Evolutionary conservation across 805 yeast species (phyloP).

Genomic region (Blastobotrys terrestris): DNA sequence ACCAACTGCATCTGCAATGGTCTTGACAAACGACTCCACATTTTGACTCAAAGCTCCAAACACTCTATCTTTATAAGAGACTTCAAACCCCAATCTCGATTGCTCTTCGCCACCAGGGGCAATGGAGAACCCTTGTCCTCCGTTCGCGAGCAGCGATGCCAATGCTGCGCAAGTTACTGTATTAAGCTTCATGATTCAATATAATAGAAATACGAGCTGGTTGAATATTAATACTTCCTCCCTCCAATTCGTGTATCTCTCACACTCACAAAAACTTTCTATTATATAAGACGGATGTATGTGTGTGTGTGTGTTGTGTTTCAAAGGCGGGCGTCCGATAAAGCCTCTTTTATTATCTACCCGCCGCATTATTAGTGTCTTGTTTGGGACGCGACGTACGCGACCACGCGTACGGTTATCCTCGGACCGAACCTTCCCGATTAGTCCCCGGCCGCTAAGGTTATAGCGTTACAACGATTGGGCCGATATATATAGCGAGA

Average conservation of each 20-base stretch:
- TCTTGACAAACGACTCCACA: conserved; percentile 6
- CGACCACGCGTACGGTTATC: too few relatives aligned
- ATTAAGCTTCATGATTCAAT: not conserved
- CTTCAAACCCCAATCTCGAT: not conserved
- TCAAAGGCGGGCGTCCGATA: not conserved
- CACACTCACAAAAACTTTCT: not conserved
- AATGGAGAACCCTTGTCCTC: not conserved
- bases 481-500: too few relatives aligned
- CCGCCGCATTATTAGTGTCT: too few relatives aligned
- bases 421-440: too few relatives aligned
- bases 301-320: not conserved
- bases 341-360: not conserved
- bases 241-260: not conserved
- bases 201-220: too few relatives aligned
- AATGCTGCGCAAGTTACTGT: not conserved
- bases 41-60: not conserved
- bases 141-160: not conserved
- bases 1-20: conserved; percentile 4
- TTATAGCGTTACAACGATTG: too few relatives aligned
- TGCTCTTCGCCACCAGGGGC: not conserved
- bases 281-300: too few relatives aligned
- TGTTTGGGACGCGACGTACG: too few relatives aligned
- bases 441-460: too few relatives aligned
- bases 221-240: too few relatives aligned
- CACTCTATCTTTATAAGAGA: not conserved